phyloP scores from a whole-genome alignment of 345 rosid genomes.

The Euclidium syriacum region DNA sequence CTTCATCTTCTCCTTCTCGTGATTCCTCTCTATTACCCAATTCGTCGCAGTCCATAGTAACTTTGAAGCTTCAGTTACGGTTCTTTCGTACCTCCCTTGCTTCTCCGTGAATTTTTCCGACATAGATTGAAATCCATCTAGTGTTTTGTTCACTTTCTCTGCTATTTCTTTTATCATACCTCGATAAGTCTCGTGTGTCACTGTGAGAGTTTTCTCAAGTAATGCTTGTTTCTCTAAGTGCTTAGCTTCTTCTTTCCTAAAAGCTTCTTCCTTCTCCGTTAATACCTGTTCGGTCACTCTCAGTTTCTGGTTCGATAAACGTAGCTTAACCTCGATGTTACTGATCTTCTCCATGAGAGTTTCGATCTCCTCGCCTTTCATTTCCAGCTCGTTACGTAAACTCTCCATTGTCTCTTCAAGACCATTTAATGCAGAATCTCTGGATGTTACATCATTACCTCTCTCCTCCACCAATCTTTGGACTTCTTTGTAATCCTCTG shows the following conservation, averaged over 20 bases:
- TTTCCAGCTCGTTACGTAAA: conserved; percentile 68
- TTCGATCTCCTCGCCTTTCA: conserved; percentile 66
- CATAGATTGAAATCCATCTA: conserved; percentile 40
- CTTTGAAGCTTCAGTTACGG: conserved; percentile 36
- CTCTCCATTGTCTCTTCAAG: conserved; percentile 63
- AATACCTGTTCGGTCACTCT: conserved; percentile 88
- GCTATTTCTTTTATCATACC: conserved; percentile 47
- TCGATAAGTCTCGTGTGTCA: conserved; percentile 38
- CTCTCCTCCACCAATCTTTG: conserved; percentile 43
- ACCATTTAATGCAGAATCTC: conserved; percentile 44
- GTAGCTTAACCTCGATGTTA: conserved; percentile 73
- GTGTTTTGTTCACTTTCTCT: conserved; percentile 34
- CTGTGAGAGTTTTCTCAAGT: conserved; percentile 53
- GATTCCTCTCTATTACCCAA: conserved; percentile 42
- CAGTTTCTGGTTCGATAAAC: conserved; percentile 89
- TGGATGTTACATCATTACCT: conserved; percentile 31
- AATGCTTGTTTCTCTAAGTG: conserved; percentile 52
- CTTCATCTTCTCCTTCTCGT: conserved; percentile 34
- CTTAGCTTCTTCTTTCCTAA: conserved; percentile 56
- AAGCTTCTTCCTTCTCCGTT: conserved; percentile 70
- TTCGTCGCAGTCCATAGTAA: conserved; percentile 49
- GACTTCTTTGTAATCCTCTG: conserved; percentile 35
- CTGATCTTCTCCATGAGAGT: conserved; percentile 49
- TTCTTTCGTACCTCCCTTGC: conserved; percentile 32
- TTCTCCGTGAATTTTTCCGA: conserved; percentile 40